Conservation (phyloP, 805 yeast species). For the Ogataea nitratoaversa region DNA sequence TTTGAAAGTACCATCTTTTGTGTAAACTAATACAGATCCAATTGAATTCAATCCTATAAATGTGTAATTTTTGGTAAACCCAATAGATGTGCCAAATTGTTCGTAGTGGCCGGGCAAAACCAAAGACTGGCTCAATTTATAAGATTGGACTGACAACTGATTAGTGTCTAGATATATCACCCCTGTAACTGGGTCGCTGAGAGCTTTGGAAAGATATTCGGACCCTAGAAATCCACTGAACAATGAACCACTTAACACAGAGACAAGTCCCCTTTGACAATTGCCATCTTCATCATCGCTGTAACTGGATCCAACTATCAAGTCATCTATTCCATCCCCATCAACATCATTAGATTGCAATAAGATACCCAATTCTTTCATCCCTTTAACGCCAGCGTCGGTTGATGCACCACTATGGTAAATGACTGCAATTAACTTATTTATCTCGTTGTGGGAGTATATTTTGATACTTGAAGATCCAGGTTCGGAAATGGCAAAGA, state of each 20-base stretch:
- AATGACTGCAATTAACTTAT: constrained; percentile 15
- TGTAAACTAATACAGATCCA: constrained; percentile 35
- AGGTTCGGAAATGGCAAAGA: constrained; percentile 47
- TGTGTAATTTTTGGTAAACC: constrained; percentile 22
- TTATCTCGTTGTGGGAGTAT: constrained; percentile 17
- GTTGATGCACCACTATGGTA: constrained; percentile 21
- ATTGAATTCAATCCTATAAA: constrained; percentile 37
- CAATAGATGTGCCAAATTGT: constrained; percentile 37
- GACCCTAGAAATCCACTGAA: constrained; percentile 1
- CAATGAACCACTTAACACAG: constrained; percentile 28
- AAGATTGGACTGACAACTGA: constrained; percentile 7
- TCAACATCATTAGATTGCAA: constrained; percentile 28
- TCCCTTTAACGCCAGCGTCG: constrained; percentile 36
- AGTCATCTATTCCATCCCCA: constrained; percentile 36
- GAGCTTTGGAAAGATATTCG: not conserved
- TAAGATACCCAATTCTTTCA: constrained; percentile 39
- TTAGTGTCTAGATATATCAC: constrained; percentile 4
- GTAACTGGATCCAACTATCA: constrained; percentile 42
- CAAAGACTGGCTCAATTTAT: constrained; percentile 17
- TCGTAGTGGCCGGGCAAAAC: constrained; percentile 31
- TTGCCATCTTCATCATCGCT: constrained; percentile 13
- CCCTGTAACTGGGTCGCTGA: not conserved
- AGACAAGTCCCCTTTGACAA: constrained; percentile 35
- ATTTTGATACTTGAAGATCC: constrained; percentile 44
- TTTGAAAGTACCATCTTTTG: constrained; percentile 11